Evolutionary conservation across 176 grass and related monocot species (phyloP).

Genomic region (Oropetium thomaeum): DNA sequence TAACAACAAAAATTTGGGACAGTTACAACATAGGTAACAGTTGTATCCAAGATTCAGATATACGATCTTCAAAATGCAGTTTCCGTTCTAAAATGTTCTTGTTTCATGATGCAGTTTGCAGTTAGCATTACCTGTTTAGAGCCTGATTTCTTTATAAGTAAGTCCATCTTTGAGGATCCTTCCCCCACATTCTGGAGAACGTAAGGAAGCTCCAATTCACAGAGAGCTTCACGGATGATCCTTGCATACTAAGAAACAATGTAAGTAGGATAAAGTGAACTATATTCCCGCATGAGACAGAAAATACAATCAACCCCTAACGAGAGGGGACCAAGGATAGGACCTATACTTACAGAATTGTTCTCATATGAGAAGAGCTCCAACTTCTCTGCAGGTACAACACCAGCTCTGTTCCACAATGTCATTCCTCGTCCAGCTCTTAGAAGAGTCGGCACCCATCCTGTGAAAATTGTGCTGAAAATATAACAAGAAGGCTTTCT

Average conservation of each 20-base stretch:
- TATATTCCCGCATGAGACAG: neutral
- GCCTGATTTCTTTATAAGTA: slow-evolving; percentile 42
- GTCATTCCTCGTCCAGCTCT: slow-evolving; percentile 89
- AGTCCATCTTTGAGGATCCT: slow-evolving; percentile 65
- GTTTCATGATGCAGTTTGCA: neutral
- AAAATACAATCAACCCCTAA: neutral
- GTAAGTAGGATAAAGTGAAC: neutral
- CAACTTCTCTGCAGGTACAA: slow-evolving; percentile 59
- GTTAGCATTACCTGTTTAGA: slow-evolving; percentile 57
- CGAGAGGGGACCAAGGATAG: neutral
- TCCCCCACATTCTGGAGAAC: slow-evolving; percentile 76
- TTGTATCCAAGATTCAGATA: slow-evolving; percentile 10
- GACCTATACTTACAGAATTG: slow-evolving; percentile 47
- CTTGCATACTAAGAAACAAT: slow-evolving; percentile 58
- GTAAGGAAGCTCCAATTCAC: slow-evolving; percentile 93
- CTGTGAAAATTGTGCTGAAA: slow-evolving; percentile 76
- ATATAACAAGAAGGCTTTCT: neutral
- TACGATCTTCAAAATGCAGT: neutral
- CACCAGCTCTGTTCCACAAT: slow-evolving; percentile 71
- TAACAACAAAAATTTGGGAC: neutral
- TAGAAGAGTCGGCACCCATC: slow-evolving; percentile 92
- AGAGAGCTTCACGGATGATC: slow-evolving; percentile 82
- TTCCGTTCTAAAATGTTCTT: neutral
- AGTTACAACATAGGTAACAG: neutral
- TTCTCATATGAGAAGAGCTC: slow-evolving; percentile 94